These are phyloP conservation scores for Boletus eberwhitei DNA, from an alignment of 768 basidiomycete species.

Conservation along the genomic window DNA sequence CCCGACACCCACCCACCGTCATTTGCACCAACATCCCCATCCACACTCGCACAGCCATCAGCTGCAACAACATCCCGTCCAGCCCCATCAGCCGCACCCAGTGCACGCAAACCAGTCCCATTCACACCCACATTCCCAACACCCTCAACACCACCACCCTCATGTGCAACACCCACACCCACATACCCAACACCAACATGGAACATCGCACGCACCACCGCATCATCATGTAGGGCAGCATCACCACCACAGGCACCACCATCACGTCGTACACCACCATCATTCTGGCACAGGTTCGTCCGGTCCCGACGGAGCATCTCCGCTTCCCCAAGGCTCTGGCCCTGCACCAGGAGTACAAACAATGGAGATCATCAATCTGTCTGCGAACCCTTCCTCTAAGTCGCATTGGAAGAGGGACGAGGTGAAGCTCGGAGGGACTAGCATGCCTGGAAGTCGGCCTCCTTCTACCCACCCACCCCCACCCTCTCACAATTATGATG, in stretches of 20 bases:
- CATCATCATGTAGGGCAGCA: slow-evolving; percentile 48
- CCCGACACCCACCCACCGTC: slow-evolving; percentile 28
- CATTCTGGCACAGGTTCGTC: slow-evolving; percentile 35
- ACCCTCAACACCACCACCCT: slow-evolving; percentile 21
- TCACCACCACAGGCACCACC: slow-evolving; percentile 43
- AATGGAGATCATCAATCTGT: slow-evolving; percentile 51
- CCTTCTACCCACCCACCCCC: slow-evolving; percentile 37
- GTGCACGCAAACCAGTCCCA: slow-evolving; percentile 30
- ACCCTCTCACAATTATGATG: slow-evolving; percentile 26
- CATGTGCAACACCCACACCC: slow-evolving; percentile 32
- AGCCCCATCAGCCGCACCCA: slow-evolving; percentile 27
- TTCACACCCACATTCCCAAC: slow-evolving; percentile 34
- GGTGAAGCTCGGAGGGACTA: slow-evolving; percentile 21
- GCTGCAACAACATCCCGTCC: slow-evolving; percentile 21
- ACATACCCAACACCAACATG: slow-evolving; percentile 31
- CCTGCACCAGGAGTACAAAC: slow-evolving; percentile 38
- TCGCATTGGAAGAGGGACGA: slow-evolving; percentile 42
- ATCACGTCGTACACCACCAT: slow-evolving; percentile 48
- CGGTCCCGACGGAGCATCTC: slow-evolving; percentile 25
- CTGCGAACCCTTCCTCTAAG: slow-evolving; percentile 30
- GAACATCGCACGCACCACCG: slow-evolving; percentile 36
- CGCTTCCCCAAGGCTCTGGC: slow-evolving; percentile 37
- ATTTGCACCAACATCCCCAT: slow-evolving; percentile 33
- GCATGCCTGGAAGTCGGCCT: slow-evolving; percentile 35
- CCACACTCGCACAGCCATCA: slow-evolving; percentile 35